phyloP scores from a whole-genome alignment of 306 rosid genomes.

The Ormosia semicastrata region DNA sequence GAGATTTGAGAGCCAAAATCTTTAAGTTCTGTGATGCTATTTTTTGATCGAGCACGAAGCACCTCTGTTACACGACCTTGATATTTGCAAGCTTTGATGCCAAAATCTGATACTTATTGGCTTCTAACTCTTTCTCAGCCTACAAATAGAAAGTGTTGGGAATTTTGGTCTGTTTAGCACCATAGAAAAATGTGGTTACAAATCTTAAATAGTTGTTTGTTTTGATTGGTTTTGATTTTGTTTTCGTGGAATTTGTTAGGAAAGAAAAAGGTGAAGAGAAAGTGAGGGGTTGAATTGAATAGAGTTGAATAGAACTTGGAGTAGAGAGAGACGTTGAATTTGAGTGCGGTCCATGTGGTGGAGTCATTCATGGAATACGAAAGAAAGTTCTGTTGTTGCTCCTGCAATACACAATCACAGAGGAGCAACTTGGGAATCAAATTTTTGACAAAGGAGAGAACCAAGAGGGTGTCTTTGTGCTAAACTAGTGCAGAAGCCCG shows the following conservation, averaged over 20 bases:
- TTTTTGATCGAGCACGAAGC: slow-evolving; percentile 51
- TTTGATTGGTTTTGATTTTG: background rate
- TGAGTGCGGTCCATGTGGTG: slow-evolving; percentile 68
- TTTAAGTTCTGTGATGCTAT: slow-evolving; percentile 53
- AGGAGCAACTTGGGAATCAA: background rate
- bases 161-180: too few relatives aligned
- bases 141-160: too few relatives aligned
- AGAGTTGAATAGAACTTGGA: slow-evolving; percentile 67
- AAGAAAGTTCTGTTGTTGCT: slow-evolving; percentile 53
- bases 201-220: background rate
- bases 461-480: too few relatives aligned
- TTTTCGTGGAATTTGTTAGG: background rate
- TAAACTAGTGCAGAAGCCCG: too few relatives aligned
- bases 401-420: background rate
- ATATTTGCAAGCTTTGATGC: slow-evolving; percentile 51
- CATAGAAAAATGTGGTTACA: background rate
- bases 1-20: slow-evolving; percentile 47
- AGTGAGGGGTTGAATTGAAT: background rate
- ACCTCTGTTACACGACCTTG: slow-evolving; percentile 55
- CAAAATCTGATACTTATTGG: slow-evolving; percentile 47
- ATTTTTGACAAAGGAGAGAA: too few relatives aligned
- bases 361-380: slow-evolving; percentile 62
- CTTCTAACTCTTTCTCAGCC: too few relatives aligned
- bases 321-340: slow-evolving; percentile 59
- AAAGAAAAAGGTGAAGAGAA: background rate